Conservation (phyloP, 1,284 basidiomycete genomes). For the Moesziomyces sp. region DNA sequence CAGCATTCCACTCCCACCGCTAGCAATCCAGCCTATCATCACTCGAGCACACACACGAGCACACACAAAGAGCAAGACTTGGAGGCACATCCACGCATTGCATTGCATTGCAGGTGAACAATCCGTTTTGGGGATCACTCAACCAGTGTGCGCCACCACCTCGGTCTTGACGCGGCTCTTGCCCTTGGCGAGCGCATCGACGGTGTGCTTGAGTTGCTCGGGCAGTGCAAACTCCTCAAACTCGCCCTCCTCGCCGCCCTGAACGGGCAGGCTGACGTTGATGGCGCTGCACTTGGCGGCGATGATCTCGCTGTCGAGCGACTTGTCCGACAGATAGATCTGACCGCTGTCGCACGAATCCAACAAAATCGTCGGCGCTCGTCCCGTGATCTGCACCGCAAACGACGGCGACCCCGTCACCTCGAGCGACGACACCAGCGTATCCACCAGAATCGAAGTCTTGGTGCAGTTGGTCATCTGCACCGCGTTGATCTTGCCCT, state of each 20-base stretch:
- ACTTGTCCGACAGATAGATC: constrained; percentile 88
- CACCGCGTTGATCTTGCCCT: constrained; percentile 95
- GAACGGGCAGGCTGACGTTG: constrained; percentile 89
- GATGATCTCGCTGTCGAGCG: constrained; percentile 84
- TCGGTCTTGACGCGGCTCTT: constrained; percentile 70
- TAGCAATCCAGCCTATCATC: no score
- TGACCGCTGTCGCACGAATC: constrained; percentile 96
- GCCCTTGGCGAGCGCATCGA: constrained; percentile 80
- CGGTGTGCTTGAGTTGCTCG: constrained; percentile 91
- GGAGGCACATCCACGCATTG: no score
- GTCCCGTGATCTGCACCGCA: constrained; percentile 88
- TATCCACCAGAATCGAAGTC: constrained; percentile 88
- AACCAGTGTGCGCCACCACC: constrained; percentile 62
- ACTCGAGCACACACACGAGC: no score
- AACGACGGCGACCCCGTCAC: constrained; percentile 93
- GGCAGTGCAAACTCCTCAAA: constrained; percentile 91
- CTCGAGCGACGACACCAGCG: constrained; percentile 86
- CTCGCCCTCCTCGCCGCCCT: constrained; percentile 88
- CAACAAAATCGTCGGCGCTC: constrained; percentile 88
- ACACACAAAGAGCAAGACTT: no score
- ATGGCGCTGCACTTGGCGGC: constrained; percentile 94
- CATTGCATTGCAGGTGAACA: no score
- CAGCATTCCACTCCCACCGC: no score
- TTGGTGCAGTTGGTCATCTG: constrained; percentile 82
- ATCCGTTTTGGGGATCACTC: not conserved